Evolutionary conservation across 495 filamentous ascomycete genomes (phyloP).

Genomic region (Symbiotaphrina buchneri): DNA sequence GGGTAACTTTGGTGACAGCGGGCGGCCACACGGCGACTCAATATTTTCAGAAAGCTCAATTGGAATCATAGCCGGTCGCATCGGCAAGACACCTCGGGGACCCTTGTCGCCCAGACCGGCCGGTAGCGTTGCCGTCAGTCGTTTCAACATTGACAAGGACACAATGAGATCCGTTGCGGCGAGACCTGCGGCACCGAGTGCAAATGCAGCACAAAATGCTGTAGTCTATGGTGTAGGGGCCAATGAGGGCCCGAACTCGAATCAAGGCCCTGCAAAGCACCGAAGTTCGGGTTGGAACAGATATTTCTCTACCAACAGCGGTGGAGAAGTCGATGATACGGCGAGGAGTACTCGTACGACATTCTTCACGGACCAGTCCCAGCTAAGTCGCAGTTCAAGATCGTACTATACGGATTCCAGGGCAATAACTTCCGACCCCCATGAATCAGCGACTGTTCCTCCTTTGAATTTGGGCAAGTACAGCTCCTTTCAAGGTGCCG

Average conservation of each 20-base stretch:
- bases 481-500: constrained; percentile 27
- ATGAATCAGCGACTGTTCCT: constrained; percentile 28
- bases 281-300: constrained; percentile 35
- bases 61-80: too few relatives aligned
- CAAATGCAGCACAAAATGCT: not conserved
- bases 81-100: too few relatives aligned
- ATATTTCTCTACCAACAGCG: constrained; percentile 34
- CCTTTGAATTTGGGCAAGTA: constrained; percentile 20
- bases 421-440: constrained; percentile 18
- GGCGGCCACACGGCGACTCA: too few relatives aligned
- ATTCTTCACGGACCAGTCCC: constrained; percentile 19
- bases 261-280: constrained; percentile 4
- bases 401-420: constrained; percentile 29
- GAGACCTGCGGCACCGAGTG: not conserved
- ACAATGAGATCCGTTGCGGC: not conserved
- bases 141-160: too few relatives aligned
- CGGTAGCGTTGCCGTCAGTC: not conserved
- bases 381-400: constrained; percentile 14
- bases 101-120: constrained; percentile 1
- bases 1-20: too few relatives aligned
- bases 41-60: too few relatives aligned
- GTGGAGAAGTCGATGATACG: too few relatives aligned
- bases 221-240: not conserved
- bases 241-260: not conserved
- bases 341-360: constrained; percentile 16